Evolutionary conservation across 1,284 basidiomycete species (phyloP).

Genomic region (Pseudozyma thailandica): DNA sequence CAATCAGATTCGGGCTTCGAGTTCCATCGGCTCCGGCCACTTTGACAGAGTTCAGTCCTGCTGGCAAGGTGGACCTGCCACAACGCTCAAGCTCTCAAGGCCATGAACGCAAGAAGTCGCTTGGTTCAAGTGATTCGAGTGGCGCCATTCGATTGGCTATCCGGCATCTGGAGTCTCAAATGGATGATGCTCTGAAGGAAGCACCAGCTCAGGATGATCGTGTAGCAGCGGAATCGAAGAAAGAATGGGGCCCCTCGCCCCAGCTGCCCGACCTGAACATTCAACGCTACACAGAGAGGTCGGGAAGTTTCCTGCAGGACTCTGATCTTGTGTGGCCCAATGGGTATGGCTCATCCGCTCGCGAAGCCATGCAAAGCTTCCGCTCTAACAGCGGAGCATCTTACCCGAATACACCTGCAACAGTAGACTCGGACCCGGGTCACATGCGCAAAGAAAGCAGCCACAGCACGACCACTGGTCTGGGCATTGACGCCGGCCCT

Average conservation of each 20-base stretch:
- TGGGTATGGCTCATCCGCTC: not conserved
- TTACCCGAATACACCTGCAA: not conserved
- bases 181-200: slow-evolving; percentile 53
- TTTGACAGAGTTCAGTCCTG: slow-evolving; percentile 18
- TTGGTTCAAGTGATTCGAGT: slow-evolving; percentile 21
- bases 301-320: slow-evolving; percentile 55
- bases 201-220: slow-evolving; percentile 12
- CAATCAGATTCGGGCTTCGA: slow-evolving; percentile 17
- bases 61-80: slow-evolving; percentile 19
- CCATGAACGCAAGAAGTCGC: slow-evolving; percentile 28
- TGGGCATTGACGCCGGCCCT: slow-evolving; percentile 15
- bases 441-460: not conserved
- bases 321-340: slow-evolving; percentile 16
- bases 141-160: slow-evolving; percentile 46
- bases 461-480: slow-evolving; percentile 6
- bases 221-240: slow-evolving; percentile 10
- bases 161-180: slow-evolving; percentile 48
- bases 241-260: slow-evolving; percentile 51
- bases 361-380: not conserved
- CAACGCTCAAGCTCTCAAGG: slow-evolving; percentile 47
- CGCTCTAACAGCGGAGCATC: slow-evolving; percentile 9
- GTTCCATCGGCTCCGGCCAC: slow-evolving; percentile 37
- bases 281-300: slow-evolving; percentile 34
- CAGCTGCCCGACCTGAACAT: slow-evolving; percentile 48
- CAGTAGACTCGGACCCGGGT: not conserved